phyloP scores from a whole-genome alignment of 148 eudicot species.

The Tetragonia tetragonoides region DNA sequence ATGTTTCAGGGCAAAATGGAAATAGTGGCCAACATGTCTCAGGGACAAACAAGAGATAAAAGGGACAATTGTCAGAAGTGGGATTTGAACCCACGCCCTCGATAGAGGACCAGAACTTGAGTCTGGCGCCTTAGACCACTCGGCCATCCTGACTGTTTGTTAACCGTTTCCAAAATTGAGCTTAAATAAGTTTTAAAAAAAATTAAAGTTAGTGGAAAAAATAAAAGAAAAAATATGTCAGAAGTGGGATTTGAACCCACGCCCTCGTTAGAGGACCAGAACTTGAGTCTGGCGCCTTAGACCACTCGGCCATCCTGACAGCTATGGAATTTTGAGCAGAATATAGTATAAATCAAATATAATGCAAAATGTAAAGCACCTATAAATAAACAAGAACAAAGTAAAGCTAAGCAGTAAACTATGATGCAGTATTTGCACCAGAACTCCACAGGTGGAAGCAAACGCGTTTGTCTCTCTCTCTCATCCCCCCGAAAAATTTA shows the following conservation, averaged over 20 bases:
- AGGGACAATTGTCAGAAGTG: constrained; percentile 10
- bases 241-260: constrained; percentile 20
- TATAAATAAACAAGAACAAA: too few species aligned
- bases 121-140: neutral
- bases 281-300: constrained; percentile 18
- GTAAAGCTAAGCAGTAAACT: too few species aligned
- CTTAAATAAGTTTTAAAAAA: too few species aligned
- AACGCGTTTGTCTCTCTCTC: too few species aligned
- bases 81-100: constrained; percentile 22
- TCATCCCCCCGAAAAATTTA: too few species aligned
- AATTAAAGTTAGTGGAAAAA: too few species aligned
- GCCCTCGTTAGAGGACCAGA: constrained; percentile 17
- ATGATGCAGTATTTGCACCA: neutral
- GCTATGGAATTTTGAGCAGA: too few species aligned
- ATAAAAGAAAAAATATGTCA: neutral
- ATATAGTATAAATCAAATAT: too few species aligned
- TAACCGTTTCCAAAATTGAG: too few species aligned
- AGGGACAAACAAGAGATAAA: neutral
- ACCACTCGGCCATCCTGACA: constrained; percentile 20
- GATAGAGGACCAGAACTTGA: constrained; percentile 12
- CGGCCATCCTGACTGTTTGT: constrained; percentile 7
- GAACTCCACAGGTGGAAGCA: too few species aligned
- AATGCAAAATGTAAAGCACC: too few species aligned
- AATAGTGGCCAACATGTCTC: neutral
- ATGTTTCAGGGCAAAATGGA: neutral